Evolutionary conservation across 1,139 yeast genomes (phyloP).

Genomic region (Hyphopichia burtonii): DNA sequence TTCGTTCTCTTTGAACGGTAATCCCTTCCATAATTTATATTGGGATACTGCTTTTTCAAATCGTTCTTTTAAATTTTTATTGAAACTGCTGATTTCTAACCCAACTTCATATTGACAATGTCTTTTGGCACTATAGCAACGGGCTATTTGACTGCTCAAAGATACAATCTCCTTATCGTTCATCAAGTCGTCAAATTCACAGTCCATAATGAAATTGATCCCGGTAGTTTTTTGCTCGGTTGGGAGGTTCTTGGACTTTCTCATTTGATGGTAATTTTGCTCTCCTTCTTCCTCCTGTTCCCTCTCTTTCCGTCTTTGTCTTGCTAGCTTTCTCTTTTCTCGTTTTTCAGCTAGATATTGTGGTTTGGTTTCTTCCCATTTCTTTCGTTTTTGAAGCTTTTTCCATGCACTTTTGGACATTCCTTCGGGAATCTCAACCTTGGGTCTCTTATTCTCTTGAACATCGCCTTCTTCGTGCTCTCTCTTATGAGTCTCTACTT

Average conservation of each 20-base stretch:
- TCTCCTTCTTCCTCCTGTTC: slow-evolving; percentile 13
- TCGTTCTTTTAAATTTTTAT: slow-evolving; percentile 62
- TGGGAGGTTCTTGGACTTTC: slow-evolving; percentile 33
- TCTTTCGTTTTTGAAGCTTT: slow-evolving; percentile 55
- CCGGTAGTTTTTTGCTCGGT: slow-evolving; percentile 45
- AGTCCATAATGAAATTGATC: slow-evolving; percentile 68
- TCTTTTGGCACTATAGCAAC: slow-evolving; percentile 78
- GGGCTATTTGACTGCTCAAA: slow-evolving; percentile 73
- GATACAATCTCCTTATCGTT: slow-evolving; percentile 74
- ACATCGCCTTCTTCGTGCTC: neutral
- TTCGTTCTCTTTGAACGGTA: slow-evolving; percentile 50
- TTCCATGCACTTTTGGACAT: slow-evolving; percentile 87
- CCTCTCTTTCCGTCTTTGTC: slow-evolving; percentile 29
- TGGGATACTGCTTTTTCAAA: slow-evolving; percentile 64
- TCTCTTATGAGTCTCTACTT: neutral
- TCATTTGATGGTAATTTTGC: slow-evolving; percentile 24
- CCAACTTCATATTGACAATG: slow-evolving; percentile 60
- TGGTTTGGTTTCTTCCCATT: slow-evolving; percentile 66
- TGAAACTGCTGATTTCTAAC: slow-evolving; percentile 63
- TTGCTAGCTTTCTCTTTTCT: slow-evolving; percentile 51
- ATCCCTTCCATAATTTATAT: slow-evolving; percentile 64
- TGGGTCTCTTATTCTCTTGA: slow-evolving; percentile 11
- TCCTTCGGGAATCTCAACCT: slow-evolving; percentile 63
- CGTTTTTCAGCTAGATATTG: slow-evolving; percentile 51
- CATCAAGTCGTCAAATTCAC: slow-evolving; percentile 91